Evolutionary conservation across 352 stramenopile species (phyloP).

Genomic region (Globisporangium canariense): DNA sequence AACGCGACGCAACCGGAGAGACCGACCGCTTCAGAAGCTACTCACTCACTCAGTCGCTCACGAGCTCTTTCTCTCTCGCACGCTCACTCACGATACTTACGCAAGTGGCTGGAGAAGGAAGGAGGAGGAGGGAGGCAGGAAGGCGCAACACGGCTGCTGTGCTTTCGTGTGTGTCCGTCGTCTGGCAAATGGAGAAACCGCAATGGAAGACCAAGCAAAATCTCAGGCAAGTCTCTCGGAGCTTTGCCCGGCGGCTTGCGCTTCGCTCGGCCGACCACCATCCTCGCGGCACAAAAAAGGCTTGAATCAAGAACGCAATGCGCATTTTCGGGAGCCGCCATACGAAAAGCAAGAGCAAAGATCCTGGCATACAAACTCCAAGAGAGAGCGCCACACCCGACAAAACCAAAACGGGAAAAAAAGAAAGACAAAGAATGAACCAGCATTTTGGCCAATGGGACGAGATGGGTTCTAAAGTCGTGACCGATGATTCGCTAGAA

Average conservation of each 20-base stretch:
- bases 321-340: conserved; percentile 1
- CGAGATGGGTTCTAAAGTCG: neutral
- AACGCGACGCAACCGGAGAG: conserved; percentile 8
- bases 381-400: neutral
- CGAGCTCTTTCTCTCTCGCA: conserved; percentile 2
- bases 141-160: neutral
- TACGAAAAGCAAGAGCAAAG: conserved; percentile 9
- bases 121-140: neutral
- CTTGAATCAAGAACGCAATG: conserved; percentile 5
- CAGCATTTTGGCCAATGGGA: neutral
- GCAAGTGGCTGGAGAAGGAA: conserved; percentile 15
- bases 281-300: conserved; percentile 11
- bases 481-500: neutral
- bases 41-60: neutral
- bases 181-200: conserved; percentile 18
- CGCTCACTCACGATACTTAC: conserved; percentile 23
- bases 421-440: conserved; percentile 13
- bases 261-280: conserved; percentile 10
- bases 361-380: conserved; percentile 13
- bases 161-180: conserved; percentile 1
- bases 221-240: conserved; percentile 10
- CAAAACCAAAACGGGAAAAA: neutral
- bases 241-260: neutral
- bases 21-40: neutral
- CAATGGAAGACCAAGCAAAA: conserved; percentile 13